Evolutionary conservation across 371 early-diverging fungal species (phyloP), one percentile per base, ranked within the genome.

Genomic region (Rhizopus sp.): DNA sequence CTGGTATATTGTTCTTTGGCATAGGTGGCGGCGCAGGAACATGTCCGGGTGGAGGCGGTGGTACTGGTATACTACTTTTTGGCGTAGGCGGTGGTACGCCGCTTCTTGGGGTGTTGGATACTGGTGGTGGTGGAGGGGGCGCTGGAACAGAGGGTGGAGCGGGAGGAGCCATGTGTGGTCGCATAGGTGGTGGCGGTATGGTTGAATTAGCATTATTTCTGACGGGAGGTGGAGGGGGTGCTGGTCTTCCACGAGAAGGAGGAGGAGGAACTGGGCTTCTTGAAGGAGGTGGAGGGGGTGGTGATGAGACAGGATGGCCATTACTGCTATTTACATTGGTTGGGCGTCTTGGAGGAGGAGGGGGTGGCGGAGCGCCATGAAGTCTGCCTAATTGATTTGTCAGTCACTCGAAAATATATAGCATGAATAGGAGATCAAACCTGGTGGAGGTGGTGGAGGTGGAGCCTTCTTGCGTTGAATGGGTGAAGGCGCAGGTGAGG

Each of bases 201-300:
- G 52, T 3, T 2, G 13, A 7, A 16, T 42, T 50, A 23, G 23
- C 23, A 23, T 23, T 23, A 23, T 23, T 23, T 23, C 23, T 23
- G 23, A 23, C 23, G 2, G 23, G 23, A 1, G 80, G 77, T 13
- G 79, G 73, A 5, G 81, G 74, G 4, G 82, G 77, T 34, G 83
- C 74, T 16, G 63, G 60, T 31, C 33, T 34, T 15, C 38, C 15
- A 45, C 41, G 53, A 40, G 39, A 35, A 8, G 45, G 55, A 7
- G 31, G 37, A 12, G 54, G 54, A 15, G 57, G 66, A 9, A 60
- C 59, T 17, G 61, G 15, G 23, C 58, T 60, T 9, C 68, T 60
- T 35, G 62, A 15, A 37, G 51, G 37, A 16, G 53, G 48, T 5
- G 62, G 59, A 31, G 45, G 53, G 15, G 74, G 61, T 9, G 55